Percentiles rank a stretch among this genome's conserved stretches.
Conservation (phyloP, 2,329 filamentous ascomycete species). For the Aspergillus brunneoviolaceus region DNA sequence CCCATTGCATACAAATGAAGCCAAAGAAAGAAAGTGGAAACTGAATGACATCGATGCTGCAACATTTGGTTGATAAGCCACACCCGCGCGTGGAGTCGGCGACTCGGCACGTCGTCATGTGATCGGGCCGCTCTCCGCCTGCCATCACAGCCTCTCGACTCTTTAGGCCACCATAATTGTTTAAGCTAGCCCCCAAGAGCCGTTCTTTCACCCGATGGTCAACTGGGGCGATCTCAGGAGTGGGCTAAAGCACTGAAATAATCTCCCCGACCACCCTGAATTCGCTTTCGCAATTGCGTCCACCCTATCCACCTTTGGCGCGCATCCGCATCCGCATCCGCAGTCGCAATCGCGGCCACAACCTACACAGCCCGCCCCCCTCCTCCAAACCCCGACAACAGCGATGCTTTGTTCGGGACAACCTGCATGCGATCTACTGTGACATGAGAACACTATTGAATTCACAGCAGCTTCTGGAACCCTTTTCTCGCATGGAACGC, state of each 20-base stretch:
- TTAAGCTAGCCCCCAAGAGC: constrained; percentile 5
- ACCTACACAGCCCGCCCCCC: not conserved
- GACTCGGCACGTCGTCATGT: constrained; percentile 18
- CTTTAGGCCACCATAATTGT: constrained; percentile 22
- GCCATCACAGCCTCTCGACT: constrained; percentile 10
- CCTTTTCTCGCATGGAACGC: constrained; percentile 18
- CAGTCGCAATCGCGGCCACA: not conserved
- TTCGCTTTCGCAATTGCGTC: not conserved
- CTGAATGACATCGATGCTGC: constrained; percentile 13
- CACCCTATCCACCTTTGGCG: not conserved
- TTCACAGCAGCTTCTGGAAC: constrained; percentile 20
- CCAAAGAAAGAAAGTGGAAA: not conserved
- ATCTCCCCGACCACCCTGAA: not conserved
- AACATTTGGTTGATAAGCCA: not conserved
- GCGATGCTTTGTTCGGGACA: constrained; percentile 21
- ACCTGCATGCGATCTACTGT: constrained; percentile 19
- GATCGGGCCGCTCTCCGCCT: constrained; percentile 18
- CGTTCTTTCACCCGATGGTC: constrained; percentile 2
- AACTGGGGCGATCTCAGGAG: not conserved
- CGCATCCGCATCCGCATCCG: not conserved
- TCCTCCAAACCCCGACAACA: constrained; percentile 7
- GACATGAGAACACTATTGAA: constrained; percentile 25
- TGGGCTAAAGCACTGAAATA: not conserved
- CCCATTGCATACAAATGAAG: no score
- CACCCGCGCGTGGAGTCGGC: not conserved